These are phyloP conservation scores for Pseudovirgaria hyperparasitica DNA, from an alignment of 2,329 filamentous ascomycete genomes.

Conservation along the genomic window DNA sequence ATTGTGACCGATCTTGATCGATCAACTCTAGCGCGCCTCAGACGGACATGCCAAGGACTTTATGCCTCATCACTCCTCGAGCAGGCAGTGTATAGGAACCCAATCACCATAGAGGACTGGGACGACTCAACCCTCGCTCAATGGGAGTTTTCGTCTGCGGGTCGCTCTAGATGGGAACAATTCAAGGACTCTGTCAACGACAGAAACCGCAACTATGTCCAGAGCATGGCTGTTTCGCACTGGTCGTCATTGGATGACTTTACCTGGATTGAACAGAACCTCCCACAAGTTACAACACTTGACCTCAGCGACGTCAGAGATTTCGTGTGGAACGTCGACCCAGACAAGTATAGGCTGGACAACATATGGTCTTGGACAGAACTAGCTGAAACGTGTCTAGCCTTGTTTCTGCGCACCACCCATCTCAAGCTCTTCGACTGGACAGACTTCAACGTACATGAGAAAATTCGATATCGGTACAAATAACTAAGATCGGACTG, in stretches of 20 bases:
- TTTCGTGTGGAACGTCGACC: slow-evolving; percentile 20
- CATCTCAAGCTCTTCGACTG: slow-evolving; percentile 23
- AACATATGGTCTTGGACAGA: slow-evolving; percentile 24
- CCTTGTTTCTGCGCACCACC: slow-evolving; percentile 17
- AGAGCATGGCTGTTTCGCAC: slow-evolving; percentile 22
- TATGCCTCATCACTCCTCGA: no score
- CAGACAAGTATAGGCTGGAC: no score
- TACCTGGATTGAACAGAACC: slow-evolving; percentile 22
- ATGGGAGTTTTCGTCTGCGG: slow-evolving; percentile 19
- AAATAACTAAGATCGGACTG: no score
- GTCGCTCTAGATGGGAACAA: slow-evolving; percentile 15
- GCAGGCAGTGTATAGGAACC: no score
- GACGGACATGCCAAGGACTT: no score
- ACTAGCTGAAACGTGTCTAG: slow-evolving; percentile 18
- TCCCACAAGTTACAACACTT: slow-evolving; percentile 18
- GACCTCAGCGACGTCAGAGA: slow-evolving; percentile 25
- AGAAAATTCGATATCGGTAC: no score
- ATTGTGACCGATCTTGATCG: no score
- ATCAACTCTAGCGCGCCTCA: no score
- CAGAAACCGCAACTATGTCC: slow-evolving; percentile 17
- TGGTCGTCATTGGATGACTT: slow-evolving; percentile 24
- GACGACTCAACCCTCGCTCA: slow-evolving; percentile 7
- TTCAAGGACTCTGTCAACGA: slow-evolving; percentile 21
- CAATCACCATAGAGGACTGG: background rate
- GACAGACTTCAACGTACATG: slow-evolving; percentile 23